Base-by-base conservation (phyloP, 108 stramenopile genomes). In the Heterococcus sp. region DNA sequence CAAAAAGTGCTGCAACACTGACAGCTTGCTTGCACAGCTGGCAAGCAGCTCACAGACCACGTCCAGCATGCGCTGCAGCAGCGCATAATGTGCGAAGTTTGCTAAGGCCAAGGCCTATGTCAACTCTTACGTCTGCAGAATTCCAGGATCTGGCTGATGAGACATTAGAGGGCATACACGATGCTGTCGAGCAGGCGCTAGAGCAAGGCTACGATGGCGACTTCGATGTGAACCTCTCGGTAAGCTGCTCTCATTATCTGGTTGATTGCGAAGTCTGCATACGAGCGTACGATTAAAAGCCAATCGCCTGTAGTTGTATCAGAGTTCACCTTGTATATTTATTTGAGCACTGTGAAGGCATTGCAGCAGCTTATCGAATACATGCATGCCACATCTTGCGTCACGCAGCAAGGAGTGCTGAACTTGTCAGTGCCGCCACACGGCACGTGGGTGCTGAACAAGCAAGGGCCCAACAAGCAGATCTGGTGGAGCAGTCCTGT, bases 131-230 rank as follows among this genome's bases (percentile, higher is more conserved):
- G 37, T 93, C 92, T 82, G 73, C 79, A 3, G 87, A 91, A 14
- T 96, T 92, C 78, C 95, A 96, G 78, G 65, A 72, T 29, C 85
- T 91, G 30, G 95, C 95, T 21, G 93, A 96, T 78, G 91, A 91
- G 35, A 90, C 91, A 1, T 88, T 96, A 65, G 92, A 96, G 72
- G 72, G 79, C 29, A 90, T 96, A 39, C 94, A 93, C 81, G 95
- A 95, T 71, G 90, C 92, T 0, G 76, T 96, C 2, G 95, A 96
- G 65, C 75, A 86, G 32, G 86, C 87, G 30, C 78, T 95, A n/a
- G 95, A 95, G 77, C 87, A 88, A 8, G 79, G 90, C 40, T 90
- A 84, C 26, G 88, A 91, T 36, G 75, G 65, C 34, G 86, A 81
- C 2, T 81, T 81, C 35, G 79, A 81, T 32, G 72, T 73, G 64